Evolutionary conservation across 768 basidiomycete genomes (phyloP).

Genomic region (Boletus insuetus): DNA sequence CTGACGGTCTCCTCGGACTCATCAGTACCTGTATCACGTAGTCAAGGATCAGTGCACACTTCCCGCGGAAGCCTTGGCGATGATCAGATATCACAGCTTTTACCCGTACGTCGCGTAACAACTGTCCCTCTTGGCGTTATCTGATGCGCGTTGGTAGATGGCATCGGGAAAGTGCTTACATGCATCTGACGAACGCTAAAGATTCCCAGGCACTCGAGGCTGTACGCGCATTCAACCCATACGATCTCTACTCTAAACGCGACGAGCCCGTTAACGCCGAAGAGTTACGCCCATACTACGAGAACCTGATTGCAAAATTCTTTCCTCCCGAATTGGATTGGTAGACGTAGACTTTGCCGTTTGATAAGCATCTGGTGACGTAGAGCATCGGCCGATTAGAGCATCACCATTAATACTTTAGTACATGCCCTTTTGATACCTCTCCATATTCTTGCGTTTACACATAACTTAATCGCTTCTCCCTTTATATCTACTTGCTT

Average conservation of each 20-base stretch:
- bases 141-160: slow-evolving; percentile 42
- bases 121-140: background rate
- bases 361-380: background rate
- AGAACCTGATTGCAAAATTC: slow-evolving; percentile 76
- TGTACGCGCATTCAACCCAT: slow-evolving; percentile 87
- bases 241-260: slow-evolving; percentile 90
- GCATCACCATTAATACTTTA: background rate
- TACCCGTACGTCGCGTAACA: slow-evolving; percentile 59
- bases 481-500: background rate
- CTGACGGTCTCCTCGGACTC: slow-evolving; percentile 7
- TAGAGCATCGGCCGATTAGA: slow-evolving; percentile 7
- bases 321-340: slow-evolving; percentile 82
- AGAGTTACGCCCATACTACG: slow-evolving; percentile 79
- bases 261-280: slow-evolving; percentile 63
- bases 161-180: slow-evolving; percentile 88
- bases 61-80: slow-evolving; percentile 78
- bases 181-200: slow-evolving; percentile 71
- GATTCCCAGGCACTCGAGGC: slow-evolving; percentile 65
- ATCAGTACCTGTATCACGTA: slow-evolving; percentile 79
- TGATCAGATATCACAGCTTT: slow-evolving; percentile 95
- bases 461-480: background rate
- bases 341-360: slow-evolving; percentile 43
- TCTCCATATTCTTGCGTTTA: background rate
- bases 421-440: background rate
- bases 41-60: slow-evolving; percentile 79